These are phyloP conservation scores for Verticillium nubilum DNA, from an alignment of 2,329 filamentous ascomycete genomes.

Conservation along the genomic window DNA sequence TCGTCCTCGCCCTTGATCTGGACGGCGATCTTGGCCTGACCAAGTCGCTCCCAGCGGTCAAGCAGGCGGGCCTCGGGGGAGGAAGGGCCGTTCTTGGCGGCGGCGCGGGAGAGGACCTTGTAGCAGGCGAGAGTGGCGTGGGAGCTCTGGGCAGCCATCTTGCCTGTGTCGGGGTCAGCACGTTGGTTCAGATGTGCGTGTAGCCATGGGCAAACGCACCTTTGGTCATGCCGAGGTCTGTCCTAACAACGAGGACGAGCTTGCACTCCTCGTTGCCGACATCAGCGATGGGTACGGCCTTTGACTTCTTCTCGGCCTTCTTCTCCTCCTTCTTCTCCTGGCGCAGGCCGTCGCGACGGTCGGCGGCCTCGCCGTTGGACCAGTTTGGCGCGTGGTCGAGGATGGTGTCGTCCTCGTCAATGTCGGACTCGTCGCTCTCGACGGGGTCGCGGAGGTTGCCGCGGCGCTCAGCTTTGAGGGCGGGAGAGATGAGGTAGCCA, in stretches of 20 bases:
- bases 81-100: slow-evolving; percentile 40
- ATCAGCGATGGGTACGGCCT: slow-evolving; percentile 27
- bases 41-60: slow-evolving; percentile 75
- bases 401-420: slow-evolving; percentile 53
- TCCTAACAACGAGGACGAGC: slow-evolving; percentile 84
- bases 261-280: slow-evolving; percentile 75
- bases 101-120: slow-evolving; percentile 64
- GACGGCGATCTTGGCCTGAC: slow-evolving; percentile 90
- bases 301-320: slow-evolving; percentile 33
- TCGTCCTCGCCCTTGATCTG: slow-evolving; percentile 86
- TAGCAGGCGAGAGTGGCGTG: slow-evolving; percentile 98
- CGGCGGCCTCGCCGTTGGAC: slow-evolving; percentile 56
- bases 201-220: slow-evolving; percentile 54
- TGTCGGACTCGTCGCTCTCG: slow-evolving; percentile 65
- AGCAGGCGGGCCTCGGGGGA: slow-evolving; percentile 59
- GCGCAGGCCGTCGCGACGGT: slow-evolving; percentile 51
- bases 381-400: slow-evolving; percentile 65
- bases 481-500: slow-evolving; percentile 54
- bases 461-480: slow-evolving; percentile 50
- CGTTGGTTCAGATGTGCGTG: too few relatives aligned
- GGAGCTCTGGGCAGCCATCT: slow-evolving; percentile 92
- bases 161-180: slow-evolving; percentile 52
- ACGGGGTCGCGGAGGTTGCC: slow-evolving; percentile 53
- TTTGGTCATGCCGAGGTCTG: slow-evolving; percentile 95
- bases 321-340: slow-evolving; percentile 26